Conservation (phyloP, 106 monocot genomes). For the Phalaenopsis aphrodite region DNA sequence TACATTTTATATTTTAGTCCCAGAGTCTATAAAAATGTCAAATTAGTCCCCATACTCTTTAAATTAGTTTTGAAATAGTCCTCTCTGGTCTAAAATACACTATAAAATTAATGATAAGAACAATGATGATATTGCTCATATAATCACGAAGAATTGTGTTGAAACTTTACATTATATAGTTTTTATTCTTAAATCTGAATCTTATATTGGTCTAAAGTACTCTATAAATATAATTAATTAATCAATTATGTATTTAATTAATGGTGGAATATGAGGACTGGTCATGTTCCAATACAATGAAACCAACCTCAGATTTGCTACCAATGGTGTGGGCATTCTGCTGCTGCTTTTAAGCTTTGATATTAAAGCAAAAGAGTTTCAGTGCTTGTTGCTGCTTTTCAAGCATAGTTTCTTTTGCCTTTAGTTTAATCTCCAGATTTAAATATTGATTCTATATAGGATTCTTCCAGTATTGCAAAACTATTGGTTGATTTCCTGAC, state of each 20-base stretch:
- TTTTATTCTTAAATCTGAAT: no score
- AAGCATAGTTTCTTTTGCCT: constrained; percentile 4
- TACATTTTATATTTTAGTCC: no score
- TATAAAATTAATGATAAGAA: no score
- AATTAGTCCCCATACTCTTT: no score
- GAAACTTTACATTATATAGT: no score
- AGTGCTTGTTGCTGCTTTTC: constrained; percentile 28
- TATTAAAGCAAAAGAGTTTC: constrained; percentile 26
- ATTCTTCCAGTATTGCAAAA: background rate
- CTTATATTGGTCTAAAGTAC: no score
- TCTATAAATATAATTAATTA: background rate
- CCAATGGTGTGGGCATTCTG: background rate
- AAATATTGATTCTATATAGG: background rate
- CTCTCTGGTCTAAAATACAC: no score
- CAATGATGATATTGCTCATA: no score
- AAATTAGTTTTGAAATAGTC: no score
- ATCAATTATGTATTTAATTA: background rate
- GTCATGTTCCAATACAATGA: constrained; percentile 24
- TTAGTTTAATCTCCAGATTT: background rate
- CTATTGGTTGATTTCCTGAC: no score
- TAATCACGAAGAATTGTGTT: no score
- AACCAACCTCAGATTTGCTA: constrained; percentile 9
- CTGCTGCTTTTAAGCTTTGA: constrained; percentile 20
- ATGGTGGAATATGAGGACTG: background rate
- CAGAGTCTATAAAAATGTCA: no score